Evolutionary conservation across 2,329 filamentous ascomycete genomes (phyloP), one percentile per base, ranked within the genome.

Genomic region (Fusarium succisae): DNA sequence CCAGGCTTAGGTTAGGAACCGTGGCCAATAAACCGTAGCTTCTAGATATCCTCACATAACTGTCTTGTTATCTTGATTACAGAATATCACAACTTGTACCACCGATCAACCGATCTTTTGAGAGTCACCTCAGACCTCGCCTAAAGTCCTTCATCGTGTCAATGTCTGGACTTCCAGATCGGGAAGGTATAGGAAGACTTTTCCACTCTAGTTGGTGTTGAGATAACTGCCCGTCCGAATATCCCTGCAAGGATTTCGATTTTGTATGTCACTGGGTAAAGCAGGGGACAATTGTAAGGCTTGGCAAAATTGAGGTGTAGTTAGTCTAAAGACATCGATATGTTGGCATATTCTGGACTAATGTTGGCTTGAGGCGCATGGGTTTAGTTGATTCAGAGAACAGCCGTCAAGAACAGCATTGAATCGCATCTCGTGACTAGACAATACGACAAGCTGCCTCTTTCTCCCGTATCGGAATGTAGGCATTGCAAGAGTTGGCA

Each of bases 141-240:
- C 41, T 30, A 58, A 54, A 45, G 28, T 55, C 28, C 45, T 50
- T 45, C 62, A 47, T 30, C 28, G 24, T 47, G 28, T 26, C 28
- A 57, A 56, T 37, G 11, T 41, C 56, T 41, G 20, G 28, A 56
- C 41, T 45, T 45, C 71, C 68, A 28, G 12, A 69, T 66, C 30
- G 30, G 72, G 72, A 74, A 75, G 72, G 72, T 69, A 65, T 69
- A 53, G 32, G 45, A 68, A 57, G 38, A 62, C 28, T 53, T 28
- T 32, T 58, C 38, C 11, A 35, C 47, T 66, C 38, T 24, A 41
- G 45, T 47, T 65, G 26, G 62, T 58, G 48, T 45, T 56, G 55
- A 43, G 28, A 69, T 63, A 58, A 28, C 24, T 59, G 57, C 61
- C 66, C 55, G 30, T 56, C 12, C 15, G 54, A 44, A 18, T 51